These are phyloP conservation scores for Zymoseptoria crescenta DNA, from an alignment of 2,329 filamentous ascomycete genomes.

Conservation along the genomic window DNA sequence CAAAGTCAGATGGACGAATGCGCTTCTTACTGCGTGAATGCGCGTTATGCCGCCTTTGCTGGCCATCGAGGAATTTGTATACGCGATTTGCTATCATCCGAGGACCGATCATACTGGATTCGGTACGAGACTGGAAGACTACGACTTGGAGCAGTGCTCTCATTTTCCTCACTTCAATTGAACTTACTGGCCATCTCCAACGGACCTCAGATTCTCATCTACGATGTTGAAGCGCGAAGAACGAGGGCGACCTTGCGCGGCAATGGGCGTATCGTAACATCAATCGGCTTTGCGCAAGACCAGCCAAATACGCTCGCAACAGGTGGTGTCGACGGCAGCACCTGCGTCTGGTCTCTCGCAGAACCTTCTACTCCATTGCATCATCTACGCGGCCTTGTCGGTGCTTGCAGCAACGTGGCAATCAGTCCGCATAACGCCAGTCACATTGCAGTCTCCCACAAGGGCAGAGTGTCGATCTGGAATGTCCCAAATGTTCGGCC, in stretches of 20 bases:
- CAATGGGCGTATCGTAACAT: constrained; percentile 18
- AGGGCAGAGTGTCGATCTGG: constrained; percentile 8
- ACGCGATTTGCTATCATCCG: constrained; percentile 4
- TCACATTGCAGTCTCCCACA: constrained; percentile 10
- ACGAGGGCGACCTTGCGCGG: constrained; percentile 12
- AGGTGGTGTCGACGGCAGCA: constrained; percentile 16
- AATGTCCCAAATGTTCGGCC: constrained; percentile 7
- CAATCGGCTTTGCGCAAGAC: constrained; percentile 10
- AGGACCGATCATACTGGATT: constrained; percentile 6
- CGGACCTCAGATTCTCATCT: constrained; percentile 16
- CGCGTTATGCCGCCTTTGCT: constrained; percentile 15
- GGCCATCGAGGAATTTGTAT: constrained; percentile 11
- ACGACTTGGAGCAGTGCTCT: constrained; percentile 12
- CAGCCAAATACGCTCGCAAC: constrained; percentile 13
- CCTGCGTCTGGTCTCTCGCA: constrained; percentile 18
- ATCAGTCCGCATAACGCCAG: constrained; percentile 7
- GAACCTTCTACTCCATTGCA: constrained; percentile 11
- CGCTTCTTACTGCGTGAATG: constrained; percentile 11
- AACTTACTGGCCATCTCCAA: constrained; percentile 18
- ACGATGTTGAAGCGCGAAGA: constrained; percentile 11
- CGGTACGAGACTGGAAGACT: constrained; percentile 2
- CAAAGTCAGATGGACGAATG: not conserved
- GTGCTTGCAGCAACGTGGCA: constrained; percentile 13
- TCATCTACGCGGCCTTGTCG: constrained; percentile 11
- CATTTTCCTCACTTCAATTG: constrained; percentile 11